Evolutionary conservation across 2,329 filamentous ascomycete species (phyloP).

Genomic region (Talaromyces piceae): DNA sequence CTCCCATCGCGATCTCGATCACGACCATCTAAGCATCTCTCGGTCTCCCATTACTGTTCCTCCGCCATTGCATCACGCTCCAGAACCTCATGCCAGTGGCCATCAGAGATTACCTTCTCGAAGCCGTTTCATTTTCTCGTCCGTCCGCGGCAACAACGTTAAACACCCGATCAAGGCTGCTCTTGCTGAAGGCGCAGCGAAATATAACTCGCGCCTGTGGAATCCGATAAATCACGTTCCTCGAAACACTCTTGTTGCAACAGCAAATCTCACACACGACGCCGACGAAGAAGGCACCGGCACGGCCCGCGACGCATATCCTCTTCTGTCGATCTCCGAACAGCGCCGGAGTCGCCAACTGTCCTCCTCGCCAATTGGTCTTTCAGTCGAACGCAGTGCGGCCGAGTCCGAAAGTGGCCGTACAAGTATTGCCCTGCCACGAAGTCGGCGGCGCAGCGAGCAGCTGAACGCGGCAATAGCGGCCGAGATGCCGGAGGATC

Average conservation of each 20-base stretch:
- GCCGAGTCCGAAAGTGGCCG: slow-evolving; percentile 41
- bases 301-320: slow-evolving; percentile 43
- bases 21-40: background rate
- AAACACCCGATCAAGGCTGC: slow-evolving; percentile 15
- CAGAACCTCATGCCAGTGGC: slow-evolving; percentile 8
- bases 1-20: background rate
- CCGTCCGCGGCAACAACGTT: slow-evolving; percentile 12
- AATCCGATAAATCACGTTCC: slow-evolving; percentile 57
- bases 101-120: slow-evolving; percentile 6
- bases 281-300: slow-evolving; percentile 29
- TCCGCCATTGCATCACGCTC: slow-evolving; percentile 14
- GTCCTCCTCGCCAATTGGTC: slow-evolving; percentile 39
- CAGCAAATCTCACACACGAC: slow-evolving; percentile 20
- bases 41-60: slow-evolving; percentile 6
- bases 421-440: slow-evolving; percentile 48
- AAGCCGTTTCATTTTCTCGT: slow-evolving; percentile 11
- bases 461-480: slow-evolving; percentile 16
- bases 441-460: slow-evolving; percentile 31
- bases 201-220: slow-evolving; percentile 47
- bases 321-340: slow-evolving; percentile 51
- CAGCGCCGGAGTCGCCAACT: slow-evolving; percentile 48
- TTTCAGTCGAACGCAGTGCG: slow-evolving; percentile 42
- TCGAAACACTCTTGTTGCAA: slow-evolving; percentile 44
- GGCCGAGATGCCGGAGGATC: slow-evolving; percentile 22
- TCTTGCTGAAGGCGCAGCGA: slow-evolving; percentile 13